Conservation (phyloP, 108 stramenopile species). For the Cyclotella distinguenda region DNA sequence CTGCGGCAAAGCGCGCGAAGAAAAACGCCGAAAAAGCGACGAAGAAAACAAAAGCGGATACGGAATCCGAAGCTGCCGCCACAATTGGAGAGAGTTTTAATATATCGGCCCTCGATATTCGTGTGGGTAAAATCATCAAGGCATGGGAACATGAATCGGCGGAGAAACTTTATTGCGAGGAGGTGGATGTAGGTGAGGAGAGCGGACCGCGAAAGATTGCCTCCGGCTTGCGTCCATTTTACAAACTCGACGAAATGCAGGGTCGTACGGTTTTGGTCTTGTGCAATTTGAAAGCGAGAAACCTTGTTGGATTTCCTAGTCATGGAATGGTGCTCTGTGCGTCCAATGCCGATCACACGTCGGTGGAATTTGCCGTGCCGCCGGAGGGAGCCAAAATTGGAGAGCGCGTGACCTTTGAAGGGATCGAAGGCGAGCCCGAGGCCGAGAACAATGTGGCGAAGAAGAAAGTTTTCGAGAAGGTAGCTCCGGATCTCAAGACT, state of each 20-base stretch:
- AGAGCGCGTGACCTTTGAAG: slow-evolving; percentile 78
- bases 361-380: slow-evolving; percentile 81
- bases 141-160: slow-evolving; percentile 94
- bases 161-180: slow-evolving; percentile 97
- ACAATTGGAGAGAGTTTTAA: slow-evolving; percentile 32
- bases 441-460: slow-evolving; percentile 87
- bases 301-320: slow-evolving; percentile 84
- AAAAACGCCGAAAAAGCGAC: slow-evolving; percentile 21
- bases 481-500: slow-evolving; percentile 82
- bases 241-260: slow-evolving; percentile 81
- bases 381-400: slow-evolving; percentile 76
- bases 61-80: slow-evolving; percentile 1
- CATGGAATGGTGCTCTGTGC: slow-evolving; percentile 95
- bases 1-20: slow-evolving; percentile 46
- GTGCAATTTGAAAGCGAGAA: slow-evolving; percentile 93
- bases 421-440: slow-evolving; percentile 71
- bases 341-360: slow-evolving; percentile 73
- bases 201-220: slow-evolving; percentile 84
- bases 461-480: slow-evolving; percentile 86
- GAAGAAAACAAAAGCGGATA: slow-evolving; percentile 19
- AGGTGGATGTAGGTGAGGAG: slow-evolving; percentile 94
- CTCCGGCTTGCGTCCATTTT: slow-evolving; percentile 91
- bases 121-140: slow-evolving; percentile 90
- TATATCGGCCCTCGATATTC: slow-evolving; percentile 86
- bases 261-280: slow-evolving; percentile 87